Base-by-base conservation (phyloP, 2,329 filamentous ascomycete genomes). In the Fusarium paranaense region DNA sequence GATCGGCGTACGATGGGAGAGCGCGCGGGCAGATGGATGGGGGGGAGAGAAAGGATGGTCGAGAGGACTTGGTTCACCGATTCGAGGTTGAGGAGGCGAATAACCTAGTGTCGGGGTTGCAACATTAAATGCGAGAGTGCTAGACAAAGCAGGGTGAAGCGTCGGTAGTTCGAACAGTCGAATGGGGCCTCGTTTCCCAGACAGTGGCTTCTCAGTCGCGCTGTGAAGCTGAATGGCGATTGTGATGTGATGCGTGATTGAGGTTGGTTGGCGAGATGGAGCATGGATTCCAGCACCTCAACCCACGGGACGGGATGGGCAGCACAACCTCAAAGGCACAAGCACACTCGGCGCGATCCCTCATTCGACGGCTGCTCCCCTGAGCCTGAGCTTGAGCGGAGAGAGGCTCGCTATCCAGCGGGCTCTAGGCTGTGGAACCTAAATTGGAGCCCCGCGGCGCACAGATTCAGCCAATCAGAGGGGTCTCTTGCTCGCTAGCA, bases 291-390 rank as follows among this genome's bases (percentile, higher is more conserved):
- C 54, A 64, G 67, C 13, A 47, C 42, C 42, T 47, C 68, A 76
- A 62, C 61, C 60, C 61, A 69, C 18, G 47, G 71, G 72, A 71
- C 57, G 52, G 63, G 69, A 72, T 59, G 63, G 67, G 72, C 66
- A 69, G 62, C 61, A 63, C 62, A 52, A 59, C 22, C 42, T 47
- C 42, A 47, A 47, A 52, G 61, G 65, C 60, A 61, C 47, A 65
- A 38, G 54, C 61, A 61, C 54, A 58, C 54, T 42, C 65, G 63
- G 60, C 67, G 58, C 68, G 76, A 65, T 74, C 62, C 76, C 69
- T 74, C 71, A 78, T 78, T 77, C 76, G 76, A 69, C 68, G 71
- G 67, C 54, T 78, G 58, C 67, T 74, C 75, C 76, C 76, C 76
- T 78, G 76, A 78, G 62, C 67, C 72, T 69, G 45, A 70, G 67